Evolutionary conservation across 345 rosid species (phyloP), one percentile per base, ranked within the genome.

Genomic region (Dipteronia sinensis): DNA sequence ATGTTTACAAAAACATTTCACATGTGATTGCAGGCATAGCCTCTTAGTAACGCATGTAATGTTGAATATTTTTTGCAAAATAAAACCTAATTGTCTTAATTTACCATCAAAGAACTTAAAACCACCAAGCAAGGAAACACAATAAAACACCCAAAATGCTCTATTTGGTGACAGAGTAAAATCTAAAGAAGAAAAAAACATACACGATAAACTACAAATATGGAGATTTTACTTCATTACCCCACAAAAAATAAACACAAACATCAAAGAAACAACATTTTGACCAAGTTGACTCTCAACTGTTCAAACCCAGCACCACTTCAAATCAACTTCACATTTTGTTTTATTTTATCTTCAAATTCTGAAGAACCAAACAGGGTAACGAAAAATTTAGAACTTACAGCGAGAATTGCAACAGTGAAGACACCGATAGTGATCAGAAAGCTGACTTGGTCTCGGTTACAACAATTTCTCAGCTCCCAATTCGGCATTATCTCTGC

Each of bases 401-500:
- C 99, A 84, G 87, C 80, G 77, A 96, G 90, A 72, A 96, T 94
- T 76, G 87, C 97, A 74, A 96, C 84, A 74, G 95, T 92, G 92
- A 86, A 96, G 85, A 92, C 89, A 20, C 90, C 99, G 71, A 90
- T 86, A 67, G 90, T 88, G 66, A 85, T 82, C 27, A 96, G 58
- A 83, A 89, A 96, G 53, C 79, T 25, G 77, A 80, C 83, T 78
- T 96, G 99, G 82, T 91, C 89, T 25, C 86, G 83, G 76, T 89
- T 79, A 86, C 99, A 96, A 80, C 99, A 96, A 74, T 82, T 78
- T 72, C 80, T 88, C 55, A 96, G 94, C 84, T 90, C 99, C 99
- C 99, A 94, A 73, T 96, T 86, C 44, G 93, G 87, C 84, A 88
- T 79, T 64, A 27, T 56, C 47, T 69, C 55, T 42, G 46, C 8